Evolutionary conservation across 495 filamentous ascomycete genomes (phyloP), one percentile per base, ranked within the genome.

Genomic region (Penicillium goetzii): DNA sequence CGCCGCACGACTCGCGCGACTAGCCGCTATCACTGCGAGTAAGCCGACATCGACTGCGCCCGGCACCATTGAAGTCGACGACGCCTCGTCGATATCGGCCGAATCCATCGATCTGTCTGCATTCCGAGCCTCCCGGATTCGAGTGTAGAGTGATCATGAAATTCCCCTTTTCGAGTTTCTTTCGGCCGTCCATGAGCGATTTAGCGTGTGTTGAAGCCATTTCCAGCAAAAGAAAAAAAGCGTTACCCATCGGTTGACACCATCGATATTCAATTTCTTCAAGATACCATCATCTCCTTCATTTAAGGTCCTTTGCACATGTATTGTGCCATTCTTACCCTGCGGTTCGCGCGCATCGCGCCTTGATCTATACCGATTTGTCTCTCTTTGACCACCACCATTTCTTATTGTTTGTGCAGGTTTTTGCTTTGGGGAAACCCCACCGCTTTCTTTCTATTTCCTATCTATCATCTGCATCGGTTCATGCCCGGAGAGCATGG

Each of bases 41-140:
- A 68, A 67, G n/a, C 49, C 68, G 17, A 30, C 69, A 6, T 50
- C 58, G 21, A 53, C 59, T 15, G 56, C 36, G 8, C 45, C 65
- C 21, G 74, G 68, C 23, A 53, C 71, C 32, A 80, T 82, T 33
- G 80, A 82, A 63, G 79, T 80, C 19, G 80, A 81, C 58, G 80
- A 82, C 51, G 68, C 67, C 14, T 67, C 75, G 1, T 73, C 64
- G 10, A 62, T 69, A 10, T 77, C 75, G 17, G 72, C 72, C 17
- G 77, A 81, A 47, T 76, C 76, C 1, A 70, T 82, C 30, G 80
- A 81, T 63, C 59, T 82, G 15, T 66, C 76, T 36, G 76, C 75
- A 53, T 81, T 82, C 59, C 78, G 80, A 36, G 63, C 75, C 30
- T 74, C 67, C 6, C 71, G 80, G 8, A 71, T 74, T 23, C 63